Conservation (phyloP, 2,329 filamentous ascomycete genomes). For the Aspergillus sp. region DNA sequence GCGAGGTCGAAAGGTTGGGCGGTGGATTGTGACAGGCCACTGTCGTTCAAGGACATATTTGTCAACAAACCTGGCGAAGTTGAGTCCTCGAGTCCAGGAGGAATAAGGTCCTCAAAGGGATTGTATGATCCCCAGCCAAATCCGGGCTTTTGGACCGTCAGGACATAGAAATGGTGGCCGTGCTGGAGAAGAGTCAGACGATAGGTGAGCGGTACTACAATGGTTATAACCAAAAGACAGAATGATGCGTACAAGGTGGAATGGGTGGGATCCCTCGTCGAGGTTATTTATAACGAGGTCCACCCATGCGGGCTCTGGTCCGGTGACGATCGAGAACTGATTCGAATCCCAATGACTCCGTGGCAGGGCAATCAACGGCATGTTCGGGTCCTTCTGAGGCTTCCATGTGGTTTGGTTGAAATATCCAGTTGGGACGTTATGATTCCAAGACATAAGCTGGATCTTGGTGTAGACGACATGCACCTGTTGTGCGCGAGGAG, state of each 20-base stretch:
- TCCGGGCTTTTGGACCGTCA: slow-evolving; percentile 28
- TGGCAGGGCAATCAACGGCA: too few species aligned
- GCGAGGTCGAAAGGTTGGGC: slow-evolving; percentile 16
- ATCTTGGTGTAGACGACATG: too few species aligned
- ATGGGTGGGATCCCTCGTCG: slow-evolving; percentile 52
- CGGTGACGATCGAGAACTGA: slow-evolving; percentile 26
- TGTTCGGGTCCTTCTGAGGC: too few species aligned
- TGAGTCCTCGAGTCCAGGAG: slow-evolving; percentile 8
- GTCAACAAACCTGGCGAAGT: slow-evolving; percentile 9
- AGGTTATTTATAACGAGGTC: slow-evolving; percentile 53
- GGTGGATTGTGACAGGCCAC: too few species aligned
- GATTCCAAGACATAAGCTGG: too few species aligned
- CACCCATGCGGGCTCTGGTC: slow-evolving; percentile 35
- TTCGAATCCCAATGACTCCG: too few species aligned
- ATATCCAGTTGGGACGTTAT: too few species aligned
- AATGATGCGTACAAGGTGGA: slow-evolving; percentile 44
- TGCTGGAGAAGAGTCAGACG: slow-evolving; percentile 23
- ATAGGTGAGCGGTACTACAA: background rate
- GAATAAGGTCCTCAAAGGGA: slow-evolving; percentile 26
- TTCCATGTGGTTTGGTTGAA: too few species aligned
- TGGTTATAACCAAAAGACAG: background rate
- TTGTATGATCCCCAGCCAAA: slow-evolving; percentile 42
- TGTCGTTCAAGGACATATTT: slow-evolving; percentile 14
- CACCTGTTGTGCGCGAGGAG: too few species aligned
- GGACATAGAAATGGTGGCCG: slow-evolving; percentile 37